phyloP scores from a whole-genome alignment of 208 protist genomes.

The Acanthamoeba healyi region DNA sequence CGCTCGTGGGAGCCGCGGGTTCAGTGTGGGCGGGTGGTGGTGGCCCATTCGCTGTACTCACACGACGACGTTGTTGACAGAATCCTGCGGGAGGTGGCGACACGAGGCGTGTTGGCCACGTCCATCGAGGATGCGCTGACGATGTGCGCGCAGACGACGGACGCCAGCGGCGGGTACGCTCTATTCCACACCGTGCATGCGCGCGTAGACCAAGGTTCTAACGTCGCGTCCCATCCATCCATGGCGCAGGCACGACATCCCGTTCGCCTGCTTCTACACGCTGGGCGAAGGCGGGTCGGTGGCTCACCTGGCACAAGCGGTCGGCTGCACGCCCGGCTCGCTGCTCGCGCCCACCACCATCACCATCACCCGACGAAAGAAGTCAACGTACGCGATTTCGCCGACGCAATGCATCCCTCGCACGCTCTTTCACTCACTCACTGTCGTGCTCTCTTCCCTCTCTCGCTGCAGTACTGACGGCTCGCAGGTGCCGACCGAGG shows the following conservation, averaged over 20 bases:
- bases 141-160: background rate
- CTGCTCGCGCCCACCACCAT: background rate
- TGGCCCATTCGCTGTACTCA: background rate
- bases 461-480: background rate
- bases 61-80: background rate
- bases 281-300: background rate
- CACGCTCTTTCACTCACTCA: no score
- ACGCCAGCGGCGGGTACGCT: background rate
- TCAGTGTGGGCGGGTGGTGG: no score
- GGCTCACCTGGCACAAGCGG: background rate
- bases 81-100: background rate
- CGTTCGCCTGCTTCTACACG: background rate
- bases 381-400: no score
- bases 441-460: background rate
- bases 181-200: no score
- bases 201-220: no score
- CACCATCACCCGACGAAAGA: background rate
- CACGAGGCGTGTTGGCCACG: background rate
- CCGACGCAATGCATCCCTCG: background rate
- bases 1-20: no score
- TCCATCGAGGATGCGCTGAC: background rate
- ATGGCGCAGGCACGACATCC: conserved; percentile 5
- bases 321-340: background rate
- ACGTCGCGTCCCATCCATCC: no score
- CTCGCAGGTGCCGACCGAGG: background rate